phyloP scores from a whole-genome alignment of 805 yeast species.

The Pichia insulana region DNA sequence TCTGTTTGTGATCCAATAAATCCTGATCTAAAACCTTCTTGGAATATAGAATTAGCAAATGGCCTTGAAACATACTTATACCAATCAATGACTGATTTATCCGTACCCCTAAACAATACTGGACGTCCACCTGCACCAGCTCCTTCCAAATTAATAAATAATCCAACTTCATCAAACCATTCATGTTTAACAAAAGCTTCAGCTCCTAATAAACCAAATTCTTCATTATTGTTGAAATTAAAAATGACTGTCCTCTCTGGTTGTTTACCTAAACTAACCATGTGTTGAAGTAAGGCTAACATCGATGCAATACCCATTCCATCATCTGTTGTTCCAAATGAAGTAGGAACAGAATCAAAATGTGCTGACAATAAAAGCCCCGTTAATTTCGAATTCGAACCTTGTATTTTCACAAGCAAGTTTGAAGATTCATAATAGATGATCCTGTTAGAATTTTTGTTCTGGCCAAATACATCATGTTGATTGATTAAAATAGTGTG shows the following conservation, averaged over 20 bases:
- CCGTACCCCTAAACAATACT: constrained; percentile 75
- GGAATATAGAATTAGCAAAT: constrained; percentile 72
- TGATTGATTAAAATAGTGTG: constrained; percentile 34
- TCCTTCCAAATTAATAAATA: constrained; percentile 79
- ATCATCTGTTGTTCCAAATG: constrained; percentile 85
- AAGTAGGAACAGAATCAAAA: constrained; percentile 82
- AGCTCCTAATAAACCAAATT: constrained; percentile 81
- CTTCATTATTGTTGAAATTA: constrained; percentile 87
- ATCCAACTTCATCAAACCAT: constrained; percentile 54
- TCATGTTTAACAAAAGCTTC: constrained; percentile 61
- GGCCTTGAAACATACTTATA: constrained; percentile 50
- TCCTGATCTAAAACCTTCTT: constrained; percentile 73
- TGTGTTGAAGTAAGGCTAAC: constrained; percentile 57
- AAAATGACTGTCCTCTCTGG: constrained; percentile 69
- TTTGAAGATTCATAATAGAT: constrained; percentile 80
- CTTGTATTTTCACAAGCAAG: constrained; percentile 66
- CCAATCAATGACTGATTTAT: constrained; percentile 56
- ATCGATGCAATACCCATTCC: constrained; percentile 83
- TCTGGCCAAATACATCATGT: constrained; percentile 39
- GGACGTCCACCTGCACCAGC: constrained; percentile 90
- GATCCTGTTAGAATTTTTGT: constrained; percentile 35
- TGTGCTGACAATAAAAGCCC: constrained; percentile 79
- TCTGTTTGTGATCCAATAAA: constrained; percentile 78
- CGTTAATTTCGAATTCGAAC: constrained; percentile 46
- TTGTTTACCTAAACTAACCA: constrained; percentile 27